phyloP scores from a whole-genome alignment of 2,329 filamentous ascomycete species.

The Colletotrichum lindemuthianum region DNA sequence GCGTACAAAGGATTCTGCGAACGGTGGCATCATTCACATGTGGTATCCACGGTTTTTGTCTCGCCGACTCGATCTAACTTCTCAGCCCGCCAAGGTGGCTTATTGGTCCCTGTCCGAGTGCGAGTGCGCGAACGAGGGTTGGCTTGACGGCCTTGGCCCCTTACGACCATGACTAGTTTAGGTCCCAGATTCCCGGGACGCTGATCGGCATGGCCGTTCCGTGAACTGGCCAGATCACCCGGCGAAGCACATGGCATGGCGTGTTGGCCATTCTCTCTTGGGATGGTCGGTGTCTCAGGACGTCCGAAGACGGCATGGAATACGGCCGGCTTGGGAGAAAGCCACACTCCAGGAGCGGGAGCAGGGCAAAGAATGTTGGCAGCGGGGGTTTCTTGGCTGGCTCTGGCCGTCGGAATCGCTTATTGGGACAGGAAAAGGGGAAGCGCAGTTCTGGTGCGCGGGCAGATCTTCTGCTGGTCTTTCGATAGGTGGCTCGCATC shows the following conservation, averaged over 20 bases:
- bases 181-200: slow-evolving; percentile 20
- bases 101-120: slow-evolving; percentile 12
- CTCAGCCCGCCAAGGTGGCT: neutral
- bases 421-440: too few relatives aligned
- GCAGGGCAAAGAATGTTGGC: neutral
- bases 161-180: neutral
- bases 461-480: too few relatives aligned
- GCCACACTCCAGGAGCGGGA: too few relatives aligned
- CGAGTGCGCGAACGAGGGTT: neutral
- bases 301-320: slow-evolving; percentile 1
- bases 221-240: neutral
- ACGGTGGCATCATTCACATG: slow-evolving; percentile 2
- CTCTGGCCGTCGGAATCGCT: neutral
- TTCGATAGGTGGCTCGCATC: too few relatives aligned
- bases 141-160: neutral
- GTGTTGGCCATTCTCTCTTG: neutral
- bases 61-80: neutral
- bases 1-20: too few relatives aligned
- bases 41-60: neutral
- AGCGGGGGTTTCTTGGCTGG: neutral
- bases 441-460: too few relatives aligned
- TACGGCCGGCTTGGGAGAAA: slow-evolving; percentile 14
- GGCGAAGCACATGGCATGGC: slow-evolving; percentile 16
- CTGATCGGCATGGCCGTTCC: slow-evolving; percentile 15
- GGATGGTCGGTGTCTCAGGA: neutral